A percentile compares a stretch with the other conserved stretches of the same genome.
phyloP scores from a whole-genome alignment of 768 basidiomycete genomes.

The Lentinula guzmanii region DNA sequence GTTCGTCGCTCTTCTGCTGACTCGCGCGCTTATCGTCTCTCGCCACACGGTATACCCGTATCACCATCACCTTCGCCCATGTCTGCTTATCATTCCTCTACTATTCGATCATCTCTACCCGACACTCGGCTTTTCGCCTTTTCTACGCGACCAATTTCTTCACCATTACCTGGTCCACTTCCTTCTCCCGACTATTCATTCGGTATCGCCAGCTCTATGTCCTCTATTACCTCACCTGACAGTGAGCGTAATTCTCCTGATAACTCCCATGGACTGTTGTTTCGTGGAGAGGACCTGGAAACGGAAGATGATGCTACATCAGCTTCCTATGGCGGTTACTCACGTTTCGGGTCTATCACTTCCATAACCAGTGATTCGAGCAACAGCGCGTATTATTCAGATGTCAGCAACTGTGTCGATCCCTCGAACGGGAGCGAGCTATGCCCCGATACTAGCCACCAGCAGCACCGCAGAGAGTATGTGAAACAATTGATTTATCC shows the following conservation, averaged over 20 bases:
- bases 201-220: conserved; percentile 48
- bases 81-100: conserved; percentile 27
- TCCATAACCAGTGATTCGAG: conserved; percentile 59
- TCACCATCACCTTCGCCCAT: conserved; percentile 39
- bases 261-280: conserved; percentile 37
- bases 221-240: conserved; percentile 42
- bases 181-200: conserved; percentile 61
- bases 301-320: conserved; percentile 43
- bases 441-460: conserved; percentile 24
- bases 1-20: conserved; percentile 37
- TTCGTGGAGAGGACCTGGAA: conserved; percentile 45
- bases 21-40: conserved; percentile 29
- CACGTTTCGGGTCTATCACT: conserved; percentile 57
- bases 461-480: conserved; percentile 16
- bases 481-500: conserved; percentile 37
- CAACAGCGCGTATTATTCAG: conserved; percentile 44
- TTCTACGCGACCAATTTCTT: conserved; percentile 36
- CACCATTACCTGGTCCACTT: conserved; percentile 50
- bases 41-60: conserved; percentile 23
- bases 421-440: conserved; percentile 19
- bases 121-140: conserved; percentile 46
- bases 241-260: conserved; percentile 55
- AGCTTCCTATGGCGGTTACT: conserved; percentile 41
- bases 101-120: conserved; percentile 39
- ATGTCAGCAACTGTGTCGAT: conserved; percentile 29